Evolutionary conservation across 805 yeast genomes (phyloP), one percentile per base, ranked within the genome.

Genomic region (Maudiozyma turicensis): DNA sequence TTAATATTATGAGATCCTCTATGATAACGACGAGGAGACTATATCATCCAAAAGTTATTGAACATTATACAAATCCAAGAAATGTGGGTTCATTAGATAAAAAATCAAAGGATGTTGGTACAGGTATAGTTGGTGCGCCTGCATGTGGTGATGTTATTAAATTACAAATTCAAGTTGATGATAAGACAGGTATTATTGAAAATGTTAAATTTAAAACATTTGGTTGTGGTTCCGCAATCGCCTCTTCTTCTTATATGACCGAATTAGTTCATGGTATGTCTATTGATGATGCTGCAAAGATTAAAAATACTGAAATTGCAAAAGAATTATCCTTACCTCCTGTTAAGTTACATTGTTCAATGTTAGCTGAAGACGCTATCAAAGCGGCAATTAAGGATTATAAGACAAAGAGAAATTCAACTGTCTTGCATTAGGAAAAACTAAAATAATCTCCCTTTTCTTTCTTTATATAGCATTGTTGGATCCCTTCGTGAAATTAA

Each of bases 111-210:
- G 78, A 81, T 57, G 97, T 93, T 10, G 99, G 99, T 42, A 93
- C 98, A 1, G 99, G 99, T 0, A 76, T 93, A 43, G 99, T 93
- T 13, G 99, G 99, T 50, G 98, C 99, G 0, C 98, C 99, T 48
- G 99, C 99, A 0, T 93, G 99, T 72, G 99, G 99, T 49, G 99
- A 93, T 72, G 99, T 93, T 43, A 93, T 93, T 96, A 84, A 95
- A 71, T 76, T 93, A 55, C 98, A 93, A 68, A 93, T 93, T 62
- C 81, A 90, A 66, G 99, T 93, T 8, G 83, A 84, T 55, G 97
- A 90, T 60, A 82, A 77, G 50, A 81, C 95, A 28, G 99, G 99
- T 1, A 75, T 86, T 48, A 93, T 93, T 58, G 81, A 86, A 67
- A 96, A 93, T 66, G 99, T 91, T 54, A 91, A 89, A 69, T 93